Base-by-base conservation (phyloP, 1,284 basidiomycete species). In the Leccinum angustisporum region DNA sequence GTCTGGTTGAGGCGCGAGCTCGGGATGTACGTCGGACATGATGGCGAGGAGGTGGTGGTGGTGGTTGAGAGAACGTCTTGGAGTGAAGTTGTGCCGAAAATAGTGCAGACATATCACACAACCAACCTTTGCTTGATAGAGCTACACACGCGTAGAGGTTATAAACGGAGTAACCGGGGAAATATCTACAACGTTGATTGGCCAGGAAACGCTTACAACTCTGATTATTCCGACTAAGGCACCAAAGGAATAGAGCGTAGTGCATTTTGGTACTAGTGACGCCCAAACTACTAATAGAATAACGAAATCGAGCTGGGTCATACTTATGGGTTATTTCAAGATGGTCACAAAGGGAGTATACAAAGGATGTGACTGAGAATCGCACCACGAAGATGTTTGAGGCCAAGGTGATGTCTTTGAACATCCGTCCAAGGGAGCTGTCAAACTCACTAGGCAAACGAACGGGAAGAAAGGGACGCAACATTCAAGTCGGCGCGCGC, bases 1-100 rank as follows among this genome's bases (percentile, higher is more conserved):
- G 53, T 84, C 79, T 61, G 82, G 57, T 40, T 62, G 83, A 6
- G 85, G 83, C 16, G 86, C 84, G 63, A 86, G 83, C 60, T 79
- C 79, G 46, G 85, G 84, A 56, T 82, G 81, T 58, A 80, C 77
- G 58, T 86, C 83, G 57, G 84, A 76, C 83, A 85, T 86, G 59
- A n/a, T 14, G 60, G 3, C 21, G 50, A 8, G 9, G 21, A 5
- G 11, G 21, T 21, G 14, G 51, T 25, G 38, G 60, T 38, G 33
- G 34, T 63, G 34, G 51, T 53, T 27, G n/a, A n/a, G 46, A 21
- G 34, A 36, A 27, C 33, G 25, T 40, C 54, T 36, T 30, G 13
- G 25, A 21, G 34, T 13, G 38, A 16, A 4, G 34, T 56, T 38
- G 27, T 50, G 51, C 52, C 51, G 50, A 61, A 33, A 33, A 58